A percentile compares a stretch with the other conserved stretches of the same genome.
Conservation (phyloP, 768 basidiomycete genomes). For the Mycena galericulata region DNA sequence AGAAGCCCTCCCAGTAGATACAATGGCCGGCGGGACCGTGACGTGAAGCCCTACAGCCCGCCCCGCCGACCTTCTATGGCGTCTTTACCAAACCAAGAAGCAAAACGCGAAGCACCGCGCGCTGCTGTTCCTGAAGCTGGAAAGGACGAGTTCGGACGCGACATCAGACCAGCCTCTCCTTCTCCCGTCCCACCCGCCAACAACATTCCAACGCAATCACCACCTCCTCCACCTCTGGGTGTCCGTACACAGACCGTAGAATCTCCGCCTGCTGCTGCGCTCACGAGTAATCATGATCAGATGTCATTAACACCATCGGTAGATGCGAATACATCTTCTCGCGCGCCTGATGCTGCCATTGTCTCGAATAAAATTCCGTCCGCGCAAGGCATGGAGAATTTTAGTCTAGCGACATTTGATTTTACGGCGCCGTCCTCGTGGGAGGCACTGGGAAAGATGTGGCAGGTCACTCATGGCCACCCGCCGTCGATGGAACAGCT, state of each 20-base stretch:
- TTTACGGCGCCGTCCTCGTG: slow-evolving; percentile 79
- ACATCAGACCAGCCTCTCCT: slow-evolving; percentile 72
- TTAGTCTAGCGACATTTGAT: slow-evolving; percentile 81
- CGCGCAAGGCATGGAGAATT: slow-evolving; percentile 67
- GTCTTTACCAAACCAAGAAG: slow-evolving; percentile 35
- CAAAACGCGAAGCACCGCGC: slow-evolving; percentile 39
- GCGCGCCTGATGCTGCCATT: slow-evolving; percentile 56
- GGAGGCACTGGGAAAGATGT: slow-evolving; percentile 85
- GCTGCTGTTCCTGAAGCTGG: slow-evolving; percentile 50
- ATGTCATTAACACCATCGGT: slow-evolving; percentile 59
- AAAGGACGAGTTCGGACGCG: slow-evolving; percentile 91
- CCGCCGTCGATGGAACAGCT: slow-evolving; percentile 80
- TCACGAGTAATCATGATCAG: slow-evolving; percentile 55
- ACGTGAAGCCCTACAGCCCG: slow-evolving; percentile 70
- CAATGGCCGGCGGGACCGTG: slow-evolving; percentile 55
- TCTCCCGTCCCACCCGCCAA: slow-evolving; percentile 36
- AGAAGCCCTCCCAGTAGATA: slow-evolving; percentile 78
- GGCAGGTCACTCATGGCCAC: slow-evolving; percentile 76
- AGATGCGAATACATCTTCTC: slow-evolving; percentile 70
- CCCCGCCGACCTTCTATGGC: slow-evolving; percentile 59
- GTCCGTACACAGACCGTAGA: slow-evolving; percentile 53
- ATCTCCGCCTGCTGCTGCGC: slow-evolving; percentile 52
- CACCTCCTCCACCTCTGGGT: slow-evolving; percentile 33
- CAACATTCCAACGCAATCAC: slow-evolving; percentile 36
- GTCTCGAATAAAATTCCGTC: slow-evolving; percentile 48